These are phyloP conservation scores for Flaveria linearis DNA, from an alignment of 129 eudicot genomes.

Conservation along the genomic window DNA sequence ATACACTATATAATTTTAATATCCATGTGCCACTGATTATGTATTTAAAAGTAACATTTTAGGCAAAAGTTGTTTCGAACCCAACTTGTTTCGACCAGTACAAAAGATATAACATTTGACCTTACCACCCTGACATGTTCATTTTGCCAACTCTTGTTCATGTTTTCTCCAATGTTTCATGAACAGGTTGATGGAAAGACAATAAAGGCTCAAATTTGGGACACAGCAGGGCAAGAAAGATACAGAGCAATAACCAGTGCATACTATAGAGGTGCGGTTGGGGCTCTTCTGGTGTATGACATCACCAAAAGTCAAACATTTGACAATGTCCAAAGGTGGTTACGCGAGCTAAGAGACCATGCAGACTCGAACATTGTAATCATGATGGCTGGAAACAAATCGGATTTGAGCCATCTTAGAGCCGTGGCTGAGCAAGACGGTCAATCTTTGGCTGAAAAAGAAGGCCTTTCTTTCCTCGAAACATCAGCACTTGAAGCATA, in stretches of 20 bases:
- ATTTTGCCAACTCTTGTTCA: neutral
- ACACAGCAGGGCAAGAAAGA: constrained; percentile 92
- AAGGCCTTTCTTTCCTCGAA: constrained; percentile 84
- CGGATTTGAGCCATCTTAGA: constrained; percentile 75
- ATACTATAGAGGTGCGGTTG: constrained; percentile 85
- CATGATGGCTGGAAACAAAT: constrained; percentile 90
- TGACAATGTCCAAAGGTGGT: constrained; percentile 78
- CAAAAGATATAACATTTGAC: neutral
- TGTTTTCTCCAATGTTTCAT: neutral
- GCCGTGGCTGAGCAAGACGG: constrained; percentile 72
- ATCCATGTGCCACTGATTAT: neutral
- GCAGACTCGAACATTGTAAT: constrained; percentile 86
- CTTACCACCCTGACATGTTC: neutral
- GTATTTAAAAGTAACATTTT: neutral
- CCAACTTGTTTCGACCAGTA: neutral
- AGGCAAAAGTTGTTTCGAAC: neutral
- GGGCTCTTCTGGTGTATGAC: constrained; percentile 81
- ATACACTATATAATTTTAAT: neutral
- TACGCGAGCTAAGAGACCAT: constrained; percentile 79
- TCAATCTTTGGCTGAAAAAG: constrained; percentile 77
- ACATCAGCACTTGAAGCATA: constrained; percentile 81
- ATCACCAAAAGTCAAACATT: constrained; percentile 84
- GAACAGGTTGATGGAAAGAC: constrained; percentile 82
- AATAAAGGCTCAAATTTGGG: constrained; percentile 91
- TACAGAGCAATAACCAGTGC: constrained; percentile 89